Percentiles rank a stretch among this genome's conserved stretches.
Conservation (phyloP, 331 rosid species). For the Quercus tomentella region DNA sequence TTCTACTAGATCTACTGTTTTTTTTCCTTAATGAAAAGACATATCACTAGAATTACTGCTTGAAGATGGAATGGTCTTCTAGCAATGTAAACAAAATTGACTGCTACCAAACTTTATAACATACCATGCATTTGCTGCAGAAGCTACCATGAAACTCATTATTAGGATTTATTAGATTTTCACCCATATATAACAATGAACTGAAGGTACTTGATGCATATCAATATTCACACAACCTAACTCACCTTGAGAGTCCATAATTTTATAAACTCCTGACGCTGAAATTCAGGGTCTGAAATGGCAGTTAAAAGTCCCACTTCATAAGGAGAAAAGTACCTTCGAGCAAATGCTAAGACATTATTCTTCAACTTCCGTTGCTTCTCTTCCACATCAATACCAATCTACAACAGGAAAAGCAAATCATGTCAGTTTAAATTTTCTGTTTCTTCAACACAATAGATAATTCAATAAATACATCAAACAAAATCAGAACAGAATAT, state of each 20-base stretch:
- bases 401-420: constrained; percentile 37
- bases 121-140: neutral
- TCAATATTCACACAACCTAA: constrained; percentile 10
- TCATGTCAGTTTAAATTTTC: constrained; percentile 15
- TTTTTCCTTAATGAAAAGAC: too few relatives aligned
- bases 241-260: constrained; percentile 79
- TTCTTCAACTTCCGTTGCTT: constrained; percentile 71
- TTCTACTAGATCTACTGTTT: too few relatives aligned
- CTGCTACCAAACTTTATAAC: neutral
- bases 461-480: neutral
- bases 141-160: neutral
- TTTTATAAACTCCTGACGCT: constrained; percentile 65
- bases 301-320: constrained; percentile 63
- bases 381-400: constrained; percentile 90
- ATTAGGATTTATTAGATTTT: neutral
- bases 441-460: constrained; percentile 15
- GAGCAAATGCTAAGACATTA: constrained; percentile 65
- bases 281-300: constrained; percentile 74
- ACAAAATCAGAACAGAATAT: constrained; percentile 6
- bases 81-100: neutral
- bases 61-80: too few relatives aligned
- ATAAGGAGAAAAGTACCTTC: constrained; percentile 66
- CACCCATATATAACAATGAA: neutral
- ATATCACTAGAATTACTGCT: too few relatives aligned
- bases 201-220: neutral